Base-by-base conservation (phyloP, 495 filamentous ascomycete genomes). In the Penicillium salamii region DNA sequence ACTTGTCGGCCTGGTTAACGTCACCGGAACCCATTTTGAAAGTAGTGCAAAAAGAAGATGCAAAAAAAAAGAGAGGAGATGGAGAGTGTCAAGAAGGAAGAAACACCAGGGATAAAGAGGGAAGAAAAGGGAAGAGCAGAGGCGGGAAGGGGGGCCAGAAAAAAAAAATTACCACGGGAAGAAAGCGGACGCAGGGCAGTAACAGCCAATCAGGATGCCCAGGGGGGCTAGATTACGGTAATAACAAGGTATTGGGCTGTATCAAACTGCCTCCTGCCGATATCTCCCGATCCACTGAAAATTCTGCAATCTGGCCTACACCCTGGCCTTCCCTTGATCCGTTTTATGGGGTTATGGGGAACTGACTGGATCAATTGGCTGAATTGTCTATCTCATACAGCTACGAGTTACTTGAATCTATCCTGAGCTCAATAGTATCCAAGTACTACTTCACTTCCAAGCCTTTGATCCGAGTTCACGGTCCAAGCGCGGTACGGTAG, bases 1-100 rank as follows among this genome's bases (percentile, higher is more conserved):
- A 78, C 86, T 91, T 89, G 54, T 88, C 89, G 57, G 54, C 61
- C 62, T 78, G 73, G 59, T 63, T 62, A 65, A 75, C 70, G 24
- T 78, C 74, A 72, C 73, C 73, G 49, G 66, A 61, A 54, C 69
- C 57, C 76, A 79, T 79, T 59, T 58, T 78, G 69, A 70, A 72
- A 59, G 66, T 66, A 70, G 63, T 69, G 67, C 67, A 59, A 59
- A 61, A 56, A 68, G 51, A 66, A 35, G 58, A 61, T 62, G 53
- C 60, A 48, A 60, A 57, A 59, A 65, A 58, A 65, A 68, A 66
- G 71, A 70, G 62, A 66, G 68, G 68, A 69, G 70, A 69, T 67
- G 69, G 57, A 57, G 52, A 68, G 62, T 67, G 67, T 67, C 68
- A 62, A 59, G 60, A 64, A 65, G 50, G 59, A 61, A 56, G 54